These are phyloP conservation scores for Pochonia chlamydosporia DNA, from an alignment of 2,329 filamentous ascomycete species.

Conservation along the genomic window DNA sequence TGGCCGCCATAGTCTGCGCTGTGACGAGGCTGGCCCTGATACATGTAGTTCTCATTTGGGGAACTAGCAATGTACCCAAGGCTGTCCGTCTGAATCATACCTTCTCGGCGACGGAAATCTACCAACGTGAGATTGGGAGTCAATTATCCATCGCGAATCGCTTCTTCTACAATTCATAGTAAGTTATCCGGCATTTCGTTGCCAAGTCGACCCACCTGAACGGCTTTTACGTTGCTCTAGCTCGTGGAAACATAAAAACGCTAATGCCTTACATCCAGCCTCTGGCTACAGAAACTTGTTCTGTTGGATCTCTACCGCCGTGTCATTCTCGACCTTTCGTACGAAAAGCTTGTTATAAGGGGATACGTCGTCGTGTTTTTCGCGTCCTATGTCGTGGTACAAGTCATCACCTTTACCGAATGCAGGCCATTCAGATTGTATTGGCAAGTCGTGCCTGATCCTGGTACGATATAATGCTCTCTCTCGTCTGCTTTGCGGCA, in stretches of 20 bases:
- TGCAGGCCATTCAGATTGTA: constrained; percentile 45
- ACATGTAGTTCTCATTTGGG: constrained; percentile 29
- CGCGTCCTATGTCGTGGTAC: constrained; percentile 23
- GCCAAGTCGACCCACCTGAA: no score
- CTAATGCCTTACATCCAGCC: constrained; percentile 10
- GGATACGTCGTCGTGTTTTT: constrained; percentile 21
- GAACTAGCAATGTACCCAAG: constrained; percentile 26
- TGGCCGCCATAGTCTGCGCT: constrained; percentile 33
- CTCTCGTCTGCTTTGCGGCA: not conserved
- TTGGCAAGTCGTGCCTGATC: constrained; percentile 46
- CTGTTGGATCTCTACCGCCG: constrained; percentile 20
- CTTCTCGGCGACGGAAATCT: constrained; percentile 25
- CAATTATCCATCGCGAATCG: constrained; percentile 26
- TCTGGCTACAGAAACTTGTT: constrained; percentile 24
- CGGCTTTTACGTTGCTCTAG: no score
- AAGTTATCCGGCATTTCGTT: constrained; percentile 15
- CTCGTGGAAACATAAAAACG: not conserved
- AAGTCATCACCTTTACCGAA: constrained; percentile 28
- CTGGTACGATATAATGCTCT: constrained; percentile 18
- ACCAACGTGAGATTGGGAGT: constrained; percentile 26
- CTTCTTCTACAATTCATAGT: constrained; percentile 28
- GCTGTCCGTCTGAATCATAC: constrained; percentile 13
- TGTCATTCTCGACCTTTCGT: constrained; percentile 16
- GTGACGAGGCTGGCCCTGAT: constrained; percentile 20
- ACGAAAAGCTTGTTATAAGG: constrained; percentile 18